Conservation (phyloP, 345 rosid genomes). For the Gossypium australe region DNA sequence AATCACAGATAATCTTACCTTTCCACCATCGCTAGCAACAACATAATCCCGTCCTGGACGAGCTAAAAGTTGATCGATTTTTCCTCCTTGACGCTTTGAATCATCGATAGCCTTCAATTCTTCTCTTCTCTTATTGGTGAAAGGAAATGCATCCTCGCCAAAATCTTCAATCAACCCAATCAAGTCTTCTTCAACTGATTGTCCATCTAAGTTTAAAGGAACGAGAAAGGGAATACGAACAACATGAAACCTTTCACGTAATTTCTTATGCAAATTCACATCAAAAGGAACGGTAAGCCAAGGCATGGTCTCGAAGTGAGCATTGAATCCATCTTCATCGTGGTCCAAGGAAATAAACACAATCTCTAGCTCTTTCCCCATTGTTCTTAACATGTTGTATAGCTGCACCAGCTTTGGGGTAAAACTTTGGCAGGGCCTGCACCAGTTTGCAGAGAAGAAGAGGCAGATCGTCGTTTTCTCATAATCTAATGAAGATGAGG, state of each 20-base stretch:
- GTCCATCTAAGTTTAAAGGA: slow-evolving; percentile 44
- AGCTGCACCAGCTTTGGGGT: slow-evolving; percentile 57
- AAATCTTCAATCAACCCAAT: slow-evolving; percentile 62
- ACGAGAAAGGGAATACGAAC: slow-evolving; percentile 56
- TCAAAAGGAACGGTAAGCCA: slow-evolving; percentile 77
- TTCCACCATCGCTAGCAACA: slow-evolving; percentile 41
- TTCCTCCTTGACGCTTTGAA: slow-evolving; percentile 53
- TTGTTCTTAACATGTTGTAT: slow-evolving; percentile 35
- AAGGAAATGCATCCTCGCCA: slow-evolving; percentile 70
- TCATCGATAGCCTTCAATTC: slow-evolving; percentile 55
- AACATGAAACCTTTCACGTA: slow-evolving; percentile 39
- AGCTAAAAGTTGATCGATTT: slow-evolving; percentile 49
- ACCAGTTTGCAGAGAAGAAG: slow-evolving; percentile 85
- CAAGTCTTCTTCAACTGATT: slow-evolving; percentile 42
- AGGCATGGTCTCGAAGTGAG: slow-evolving; percentile 67
- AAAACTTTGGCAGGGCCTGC: slow-evolving; percentile 70
- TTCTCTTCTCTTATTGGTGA: slow-evolving; percentile 51
- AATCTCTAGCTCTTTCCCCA: slow-evolving; percentile 53
- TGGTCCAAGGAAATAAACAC: slow-evolving; percentile 68
- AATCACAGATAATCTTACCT: slow-evolving; percentile 26
- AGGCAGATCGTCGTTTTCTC: slow-evolving; percentile 51
- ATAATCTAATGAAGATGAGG: slow-evolving; percentile 42
- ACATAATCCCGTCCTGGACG: slow-evolving; percentile 39
- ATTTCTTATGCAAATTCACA: slow-evolving; percentile 28
- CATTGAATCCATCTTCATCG: slow-evolving; percentile 48